Conservation (phyloP, 2,329 filamentous ascomycete genomes). For the Emergomyces pasteurianus region DNA sequence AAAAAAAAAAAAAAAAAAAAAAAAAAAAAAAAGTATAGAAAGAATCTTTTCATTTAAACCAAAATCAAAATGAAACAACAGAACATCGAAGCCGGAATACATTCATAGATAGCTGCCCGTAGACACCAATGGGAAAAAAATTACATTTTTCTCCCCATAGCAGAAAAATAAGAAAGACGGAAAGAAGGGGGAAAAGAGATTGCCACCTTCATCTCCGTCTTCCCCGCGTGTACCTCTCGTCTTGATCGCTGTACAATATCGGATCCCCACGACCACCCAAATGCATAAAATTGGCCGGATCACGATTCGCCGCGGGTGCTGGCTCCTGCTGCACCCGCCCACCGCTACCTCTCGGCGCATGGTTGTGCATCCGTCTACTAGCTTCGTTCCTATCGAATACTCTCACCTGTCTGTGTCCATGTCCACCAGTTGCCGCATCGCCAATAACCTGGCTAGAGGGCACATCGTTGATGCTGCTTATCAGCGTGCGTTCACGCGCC, state of each 20-base stretch:
- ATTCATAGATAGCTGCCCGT: not conserved
- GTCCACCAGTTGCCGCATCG: constrained; percentile 28
- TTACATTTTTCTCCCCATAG: not conserved
- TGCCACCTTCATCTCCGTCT: constrained; percentile 1
- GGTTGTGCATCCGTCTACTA: constrained; percentile 35
- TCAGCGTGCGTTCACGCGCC: constrained; percentile 68
- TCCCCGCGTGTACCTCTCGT: constrained; percentile 1
- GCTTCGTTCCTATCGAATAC: constrained; percentile 61
- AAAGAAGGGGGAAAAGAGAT: not conserved
- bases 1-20: too few species aligned
- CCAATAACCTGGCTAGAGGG: constrained; percentile 48
- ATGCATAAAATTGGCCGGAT: constrained; percentile 65
- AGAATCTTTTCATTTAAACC: not conserved
- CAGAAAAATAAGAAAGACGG: constrained; percentile 1
- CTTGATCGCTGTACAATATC: constrained; percentile 52
- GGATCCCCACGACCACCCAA: constrained; percentile 81
- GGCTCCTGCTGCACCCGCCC: constrained; percentile 41
- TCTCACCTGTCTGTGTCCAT: constrained; percentile 43
- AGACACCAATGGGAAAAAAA: not conserved
- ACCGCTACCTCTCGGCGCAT: constrained; percentile 18
- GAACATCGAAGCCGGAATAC: not conserved
- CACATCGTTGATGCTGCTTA: constrained; percentile 71
- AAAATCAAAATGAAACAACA: not conserved
- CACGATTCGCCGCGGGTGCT: constrained; percentile 54
- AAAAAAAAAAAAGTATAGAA: not conserved